These are phyloP conservation scores for Candida sojae DNA, from an alignment of 1,139 yeast species.

Conservation along the genomic window DNA sequence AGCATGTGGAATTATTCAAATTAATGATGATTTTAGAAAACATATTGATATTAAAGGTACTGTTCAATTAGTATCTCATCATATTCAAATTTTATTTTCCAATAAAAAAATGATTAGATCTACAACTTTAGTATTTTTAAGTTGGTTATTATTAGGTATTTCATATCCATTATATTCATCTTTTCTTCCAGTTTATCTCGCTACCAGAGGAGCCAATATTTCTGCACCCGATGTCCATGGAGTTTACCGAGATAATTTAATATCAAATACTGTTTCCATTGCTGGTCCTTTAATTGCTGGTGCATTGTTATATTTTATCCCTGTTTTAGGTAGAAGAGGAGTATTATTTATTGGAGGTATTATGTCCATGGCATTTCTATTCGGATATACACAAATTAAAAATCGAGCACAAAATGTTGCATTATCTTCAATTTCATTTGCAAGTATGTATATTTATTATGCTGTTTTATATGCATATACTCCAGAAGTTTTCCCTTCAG, in stretches of 20 bases:
- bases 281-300: constrained; percentile 63
- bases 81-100: constrained; percentile 37
- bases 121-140: constrained; percentile 38
- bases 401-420: constrained; percentile 54
- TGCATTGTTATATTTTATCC: constrained; percentile 37
- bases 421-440: constrained; percentile 51
- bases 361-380: constrained; percentile 52
- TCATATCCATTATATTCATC: constrained; percentile 54
- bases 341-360: constrained; percentile 56
- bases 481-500: constrained; percentile 60
- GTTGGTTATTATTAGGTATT: constrained; percentile 55
- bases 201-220: constrained; percentile 46
- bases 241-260: constrained; percentile 54
- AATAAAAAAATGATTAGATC: constrained; percentile 40
- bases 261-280: constrained; percentile 51
- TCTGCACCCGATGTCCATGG: constrained; percentile 33
- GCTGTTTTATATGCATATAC: constrained; percentile 59
- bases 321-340: constrained; percentile 55
- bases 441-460: constrained; percentile 53
- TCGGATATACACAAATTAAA: constrained; percentile 57
- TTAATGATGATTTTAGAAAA: constrained; percentile 20
- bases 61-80: constrained; percentile 18
- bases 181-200: constrained; percentile 51
- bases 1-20: constrained; percentile 28
- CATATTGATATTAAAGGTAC: constrained; percentile 19